These are phyloP conservation scores for Vicia sativa DNA, from an alignment of 306 rosid species.

Conservation along the genomic window DNA sequence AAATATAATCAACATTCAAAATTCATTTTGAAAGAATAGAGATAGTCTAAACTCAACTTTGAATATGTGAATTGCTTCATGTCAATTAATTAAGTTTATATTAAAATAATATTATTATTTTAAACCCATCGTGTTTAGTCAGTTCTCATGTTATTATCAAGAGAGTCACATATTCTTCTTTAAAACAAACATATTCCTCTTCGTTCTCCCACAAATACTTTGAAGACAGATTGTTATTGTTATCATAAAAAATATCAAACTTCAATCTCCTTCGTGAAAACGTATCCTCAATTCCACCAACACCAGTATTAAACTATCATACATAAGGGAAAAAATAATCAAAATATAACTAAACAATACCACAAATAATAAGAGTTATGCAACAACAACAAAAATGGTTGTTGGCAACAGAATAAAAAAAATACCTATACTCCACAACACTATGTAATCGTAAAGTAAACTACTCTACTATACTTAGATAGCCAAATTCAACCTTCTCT, in stretches of 20 bases:
- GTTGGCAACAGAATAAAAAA: background rate
- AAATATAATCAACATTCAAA: no score
- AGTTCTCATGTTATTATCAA: background rate
- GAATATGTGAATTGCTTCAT: no score
- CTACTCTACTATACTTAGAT: no score
- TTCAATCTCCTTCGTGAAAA: slow-evolving; percentile 30
- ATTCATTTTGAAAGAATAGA: no score
- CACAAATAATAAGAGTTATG: slow-evolving; percentile 16
- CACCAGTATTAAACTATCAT: background rate
- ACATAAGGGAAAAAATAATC: background rate
- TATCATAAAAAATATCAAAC: background rate
- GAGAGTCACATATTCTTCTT: background rate
- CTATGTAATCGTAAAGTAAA: background rate
- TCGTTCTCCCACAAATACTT: background rate
- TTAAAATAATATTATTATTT: slow-evolving; percentile 1
- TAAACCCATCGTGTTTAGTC: slow-evolving; percentile 3
- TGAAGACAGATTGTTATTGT: background rate
- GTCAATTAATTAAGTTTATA: background rate
- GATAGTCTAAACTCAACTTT: no score
- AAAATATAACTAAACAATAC: background rate
- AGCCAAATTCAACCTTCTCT: slow-evolving; percentile 7
- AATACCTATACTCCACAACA: background rate
- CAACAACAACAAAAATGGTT: slow-evolving; percentile 33
- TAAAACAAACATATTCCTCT: background rate
- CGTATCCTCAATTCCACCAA: slow-evolving; percentile 3